Conservation (phyloP, 495 filamentous ascomycete genomes). For the Xylaria palmicola region DNA sequence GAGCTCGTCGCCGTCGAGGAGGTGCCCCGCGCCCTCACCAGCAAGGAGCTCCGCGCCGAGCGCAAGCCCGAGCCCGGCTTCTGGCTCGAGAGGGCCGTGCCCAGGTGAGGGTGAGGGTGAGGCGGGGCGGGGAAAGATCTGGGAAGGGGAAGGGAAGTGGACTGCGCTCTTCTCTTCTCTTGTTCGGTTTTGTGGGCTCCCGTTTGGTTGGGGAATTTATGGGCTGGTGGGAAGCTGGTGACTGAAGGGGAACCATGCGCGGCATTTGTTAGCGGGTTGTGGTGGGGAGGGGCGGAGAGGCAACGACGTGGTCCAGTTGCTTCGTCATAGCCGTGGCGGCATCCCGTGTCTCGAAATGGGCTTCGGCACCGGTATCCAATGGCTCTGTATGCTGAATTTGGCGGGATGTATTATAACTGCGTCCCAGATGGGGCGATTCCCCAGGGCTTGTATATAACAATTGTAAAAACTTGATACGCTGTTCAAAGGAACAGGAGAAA, state of each 20-base stretch:
- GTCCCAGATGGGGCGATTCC: background rate
- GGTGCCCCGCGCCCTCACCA: conserved; percentile 68
- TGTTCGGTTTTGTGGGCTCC: no score
- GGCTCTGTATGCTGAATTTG: background rate
- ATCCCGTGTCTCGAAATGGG: background rate
- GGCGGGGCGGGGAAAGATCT: background rate
- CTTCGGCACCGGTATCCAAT: background rate
- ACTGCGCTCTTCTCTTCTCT: no score
- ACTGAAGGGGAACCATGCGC: no score
- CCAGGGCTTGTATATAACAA: background rate
- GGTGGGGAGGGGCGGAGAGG: background rate
- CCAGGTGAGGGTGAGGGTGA: conserved; percentile 20
- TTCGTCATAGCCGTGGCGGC: background rate
- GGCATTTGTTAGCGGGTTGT: no score
- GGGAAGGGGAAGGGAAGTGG: conserved; percentile 1
- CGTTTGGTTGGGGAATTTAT: no score
- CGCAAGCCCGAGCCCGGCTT: conserved; percentile 82
- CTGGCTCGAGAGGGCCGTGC: conserved; percentile 69
- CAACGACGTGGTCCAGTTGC: background rate
- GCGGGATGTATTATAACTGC: background rate
- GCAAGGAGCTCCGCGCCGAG: conserved; percentile 68
- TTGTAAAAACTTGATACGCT: background rate
- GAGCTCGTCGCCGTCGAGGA: conserved; percentile 87
- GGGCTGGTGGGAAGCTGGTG: no score
- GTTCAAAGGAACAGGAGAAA: background rate